A percentile compares a stretch with the other conserved stretches of the same genome.
Evolutionary conservation across 1,284 basidiomycete genomes (phyloP).

Genomic region (Fomitopsis schrenkii): DNA sequence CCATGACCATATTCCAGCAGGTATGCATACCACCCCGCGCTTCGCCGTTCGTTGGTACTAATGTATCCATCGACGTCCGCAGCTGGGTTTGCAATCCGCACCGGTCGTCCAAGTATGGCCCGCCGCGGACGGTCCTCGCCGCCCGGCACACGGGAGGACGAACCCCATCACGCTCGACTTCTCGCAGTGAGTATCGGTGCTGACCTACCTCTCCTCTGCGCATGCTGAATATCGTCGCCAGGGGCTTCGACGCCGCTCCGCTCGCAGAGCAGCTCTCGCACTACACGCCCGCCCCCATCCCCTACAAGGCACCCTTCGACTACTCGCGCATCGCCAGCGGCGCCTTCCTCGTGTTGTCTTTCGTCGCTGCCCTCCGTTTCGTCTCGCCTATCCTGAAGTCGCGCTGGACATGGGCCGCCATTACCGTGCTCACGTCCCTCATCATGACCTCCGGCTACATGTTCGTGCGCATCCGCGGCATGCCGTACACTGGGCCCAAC

Average conservation of each 20-base stretch:
- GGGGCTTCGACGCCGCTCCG: constrained; percentile 75
- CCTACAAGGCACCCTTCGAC: constrained; percentile 70
- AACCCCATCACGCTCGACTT: constrained; percentile 77
- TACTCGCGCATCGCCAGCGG: constrained; percentile 54
- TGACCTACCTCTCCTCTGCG: not conserved
- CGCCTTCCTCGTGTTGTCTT: constrained; percentile 37
- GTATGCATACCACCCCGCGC: constrained; percentile 37
- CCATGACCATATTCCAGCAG: constrained; percentile 73
- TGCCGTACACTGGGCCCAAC: constrained; percentile 66
- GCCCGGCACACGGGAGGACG: constrained; percentile 46
- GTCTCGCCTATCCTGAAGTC: constrained; percentile 69
- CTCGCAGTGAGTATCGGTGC: constrained; percentile 44
- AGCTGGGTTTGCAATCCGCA: constrained; percentile 71
- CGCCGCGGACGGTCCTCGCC: constrained; percentile 66
- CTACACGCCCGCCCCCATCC: constrained; percentile 70
- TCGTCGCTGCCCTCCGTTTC: constrained; percentile 51
- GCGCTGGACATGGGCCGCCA: constrained; percentile 78
- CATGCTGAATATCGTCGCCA: constrained; percentile 28
- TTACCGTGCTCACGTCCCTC: constrained; percentile 63
- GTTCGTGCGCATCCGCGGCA: constrained; percentile 91
- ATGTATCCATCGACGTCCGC: constrained; percentile 24
- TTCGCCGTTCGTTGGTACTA: not conserved
- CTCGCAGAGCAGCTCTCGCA: constrained; percentile 74
- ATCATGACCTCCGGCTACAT: constrained; percentile 92
- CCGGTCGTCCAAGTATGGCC: constrained; percentile 81